Conservation (phyloP, 1,284 basidiomycete species). For the Singerocomus rubriflavus region DNA sequence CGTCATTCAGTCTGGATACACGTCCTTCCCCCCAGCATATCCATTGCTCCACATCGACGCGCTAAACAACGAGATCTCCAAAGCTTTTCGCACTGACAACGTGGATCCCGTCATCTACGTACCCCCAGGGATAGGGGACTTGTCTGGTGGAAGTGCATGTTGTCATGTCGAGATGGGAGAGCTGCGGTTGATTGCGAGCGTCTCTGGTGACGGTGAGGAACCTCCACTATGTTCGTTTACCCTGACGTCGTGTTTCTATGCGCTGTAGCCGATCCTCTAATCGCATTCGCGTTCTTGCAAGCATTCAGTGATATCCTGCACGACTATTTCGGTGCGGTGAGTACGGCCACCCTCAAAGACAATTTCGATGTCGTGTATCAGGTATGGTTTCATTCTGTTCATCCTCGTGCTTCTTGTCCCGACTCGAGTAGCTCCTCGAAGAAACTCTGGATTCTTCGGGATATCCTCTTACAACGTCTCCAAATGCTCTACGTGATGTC, state of each 20-base stretch:
- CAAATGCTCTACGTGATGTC: conserved; percentile 89
- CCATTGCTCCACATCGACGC: conserved; percentile 86
- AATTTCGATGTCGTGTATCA: conserved; percentile 97
- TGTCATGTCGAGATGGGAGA: conserved; percentile 80
- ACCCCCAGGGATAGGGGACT: conserved; percentile 44
- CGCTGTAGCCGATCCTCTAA: conserved; percentile 76
- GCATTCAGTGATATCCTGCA: conserved; percentile 80
- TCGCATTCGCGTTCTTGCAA: conserved; percentile 87
- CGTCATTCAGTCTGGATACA: conserved; percentile 90
- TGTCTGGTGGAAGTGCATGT: conserved; percentile 59
- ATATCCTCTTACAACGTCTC: conserved; percentile 91
- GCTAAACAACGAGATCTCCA: conserved; percentile 69
- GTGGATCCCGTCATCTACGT: conserved; percentile 74
- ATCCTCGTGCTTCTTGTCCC: not conserved
- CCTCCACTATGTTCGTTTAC: not conserved
- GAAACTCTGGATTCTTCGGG: conserved; percentile 93
- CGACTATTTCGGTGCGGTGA: conserved; percentile 75
- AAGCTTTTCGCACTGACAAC: conserved; percentile 47
- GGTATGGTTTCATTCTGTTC: conserved; percentile 39
- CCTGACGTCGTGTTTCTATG: not conserved
- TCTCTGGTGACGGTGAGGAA: conserved; percentile 75
- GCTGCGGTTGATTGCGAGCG: conserved; percentile 75
- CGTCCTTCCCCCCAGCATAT: conserved; percentile 73
- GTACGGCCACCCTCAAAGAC: conserved; percentile 74
- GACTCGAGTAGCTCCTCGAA: conserved; percentile 73